A percentile compares a stretch with the other conserved stretches of the same genome.
These are phyloP conservation scores for Ganoderma resinaceum DNA, from an alignment of 1,284 basidiomycete genomes.

Conservation along the genomic window DNA sequence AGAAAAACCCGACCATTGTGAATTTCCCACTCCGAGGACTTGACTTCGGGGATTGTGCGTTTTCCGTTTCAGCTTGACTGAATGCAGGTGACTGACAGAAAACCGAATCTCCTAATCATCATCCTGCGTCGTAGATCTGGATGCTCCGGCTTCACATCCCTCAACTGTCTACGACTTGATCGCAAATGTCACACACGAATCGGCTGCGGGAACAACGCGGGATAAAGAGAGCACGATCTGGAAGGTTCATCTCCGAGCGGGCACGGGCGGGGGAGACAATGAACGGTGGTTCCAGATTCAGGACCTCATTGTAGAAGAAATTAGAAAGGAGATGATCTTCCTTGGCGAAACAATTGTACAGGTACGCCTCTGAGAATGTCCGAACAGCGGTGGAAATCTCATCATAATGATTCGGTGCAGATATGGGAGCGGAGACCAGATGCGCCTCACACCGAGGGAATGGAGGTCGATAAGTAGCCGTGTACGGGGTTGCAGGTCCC, in stretches of 20 bases:
- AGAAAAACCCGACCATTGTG: constrained; percentile 98
- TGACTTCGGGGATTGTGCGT: constrained; percentile 89
- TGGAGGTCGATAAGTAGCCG: constrained; percentile 33
- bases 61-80: neutral
- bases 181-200: constrained; percentile 95
- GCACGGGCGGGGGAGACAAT: constrained; percentile 77
- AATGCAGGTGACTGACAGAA: neutral
- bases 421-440: constrained; percentile 69
- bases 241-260: constrained; percentile 90
- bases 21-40: constrained; percentile 95
- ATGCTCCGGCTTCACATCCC: constrained; percentile 64
- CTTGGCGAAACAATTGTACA: constrained; percentile 96
- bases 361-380: constrained; percentile 49
- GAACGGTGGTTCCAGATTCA: constrained; percentile 98
- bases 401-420: constrained; percentile 42
- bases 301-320: constrained; percentile 96
- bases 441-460: constrained; percentile 32
- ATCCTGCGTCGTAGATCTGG: constrained; percentile 66
- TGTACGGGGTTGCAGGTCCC: neutral
- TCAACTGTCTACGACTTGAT: constrained; percentile 91
- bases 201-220: constrained; percentile 90
- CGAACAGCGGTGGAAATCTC: constrained; percentile 7
- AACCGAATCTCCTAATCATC: neutral
- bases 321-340: constrained; percentile 97
- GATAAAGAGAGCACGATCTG: constrained; percentile 89